Base-by-base conservation (phyloP, 805 yeast species). In the Saturnispora quitensis region DNA sequence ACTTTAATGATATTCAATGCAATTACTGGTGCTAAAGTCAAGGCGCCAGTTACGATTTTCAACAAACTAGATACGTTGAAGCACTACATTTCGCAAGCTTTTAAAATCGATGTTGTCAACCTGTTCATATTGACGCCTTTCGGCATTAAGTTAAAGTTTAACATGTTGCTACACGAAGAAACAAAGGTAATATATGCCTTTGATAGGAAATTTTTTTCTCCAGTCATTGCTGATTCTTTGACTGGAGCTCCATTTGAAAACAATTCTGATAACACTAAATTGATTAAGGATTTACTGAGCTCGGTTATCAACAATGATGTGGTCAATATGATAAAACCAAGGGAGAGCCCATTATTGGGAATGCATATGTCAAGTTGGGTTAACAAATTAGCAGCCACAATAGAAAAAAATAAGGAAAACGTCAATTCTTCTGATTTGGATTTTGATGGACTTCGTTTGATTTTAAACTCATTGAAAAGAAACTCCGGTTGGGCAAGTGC, bases 61-160 rank as follows among this genome's bases (percentile, higher is more conserved):
- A 64, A 66, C 48, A 64, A 70, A 4, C 56, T 75, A 47, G 76
- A 75, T 40, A 68, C 73, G 22, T 61, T 78, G 33, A 73, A 71
- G 55, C 66, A 61, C 28, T 73, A 68, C 55, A 69, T 78, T 20
- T 53, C 70, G 6, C 62, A 66, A 4, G 66, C 71, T 40, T 72
- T 78, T 63, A 58, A 59, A 43, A 75, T 78, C 1, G 72, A 76
- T 0, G 35, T 57, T 0, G 69, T 65, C 25, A 72, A 73, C 48
- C 57, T 75, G 43, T 72, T 84, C 56, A 67, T 85, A 13, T 65
- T 85, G 38, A 74, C 89, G 2, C 79, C 89, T 1, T 81, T 76
- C 62, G 90, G 90, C 0, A 73, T 78, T 45, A 80, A 77, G 58
- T 68, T 85, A 55, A 80, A 77, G 62, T 76, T 70, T 62, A 73